phyloP scores from a whole-genome alignment of 225 moss, liverwort and hornwort genomes.

The Sphagnum tenellum region DNA sequence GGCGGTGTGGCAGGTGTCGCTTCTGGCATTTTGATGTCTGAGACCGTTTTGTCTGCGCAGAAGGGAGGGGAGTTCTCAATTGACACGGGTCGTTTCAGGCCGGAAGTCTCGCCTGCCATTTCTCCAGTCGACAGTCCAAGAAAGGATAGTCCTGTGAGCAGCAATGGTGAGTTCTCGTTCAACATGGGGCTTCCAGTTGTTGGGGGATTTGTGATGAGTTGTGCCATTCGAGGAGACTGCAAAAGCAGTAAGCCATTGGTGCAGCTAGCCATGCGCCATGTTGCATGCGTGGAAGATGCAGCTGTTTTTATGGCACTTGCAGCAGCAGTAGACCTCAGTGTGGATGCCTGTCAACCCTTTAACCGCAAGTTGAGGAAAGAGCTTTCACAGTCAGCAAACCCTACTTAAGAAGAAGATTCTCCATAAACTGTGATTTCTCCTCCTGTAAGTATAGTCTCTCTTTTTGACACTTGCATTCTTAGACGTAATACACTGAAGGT shows the following conservation, averaged over 20 bases:
- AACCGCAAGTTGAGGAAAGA: slow-evolving; percentile 57
- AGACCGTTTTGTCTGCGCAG: slow-evolving; percentile 42
- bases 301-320: slow-evolving; percentile 82
- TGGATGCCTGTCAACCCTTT: slow-evolving; percentile 81
- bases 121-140: slow-evolving; percentile 63
- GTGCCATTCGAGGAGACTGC: slow-evolving; percentile 60
- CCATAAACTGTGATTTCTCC: too few relatives aligned
- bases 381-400: slow-evolving; percentile 35
- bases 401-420: slow-evolving; percentile 16
- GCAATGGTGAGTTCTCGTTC: slow-evolving; percentile 59
- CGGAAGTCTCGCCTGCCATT: slow-evolving; percentile 35
- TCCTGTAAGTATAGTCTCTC: too few relatives aligned
- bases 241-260: slow-evolving; percentile 51
- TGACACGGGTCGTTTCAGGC: slow-evolving; percentile 51
- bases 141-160: slow-evolving; percentile 47
- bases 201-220: slow-evolving; percentile 80
- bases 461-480: too few relatives aligned
- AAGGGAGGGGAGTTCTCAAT: slow-evolving; percentile 76
- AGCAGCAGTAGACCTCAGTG: slow-evolving; percentile 79
- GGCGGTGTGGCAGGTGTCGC: slow-evolving; percentile 51
- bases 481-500: too few relatives aligned
- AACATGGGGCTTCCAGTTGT: slow-evolving; percentile 50
- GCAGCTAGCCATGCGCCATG: slow-evolving; percentile 78
- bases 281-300: slow-evolving; percentile 69
- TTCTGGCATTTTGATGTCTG: slow-evolving; percentile 42